Evolutionary conservation across 352 stramenopile species (phyloP).

Genomic region (Phytophthora hibernalis): DNA sequence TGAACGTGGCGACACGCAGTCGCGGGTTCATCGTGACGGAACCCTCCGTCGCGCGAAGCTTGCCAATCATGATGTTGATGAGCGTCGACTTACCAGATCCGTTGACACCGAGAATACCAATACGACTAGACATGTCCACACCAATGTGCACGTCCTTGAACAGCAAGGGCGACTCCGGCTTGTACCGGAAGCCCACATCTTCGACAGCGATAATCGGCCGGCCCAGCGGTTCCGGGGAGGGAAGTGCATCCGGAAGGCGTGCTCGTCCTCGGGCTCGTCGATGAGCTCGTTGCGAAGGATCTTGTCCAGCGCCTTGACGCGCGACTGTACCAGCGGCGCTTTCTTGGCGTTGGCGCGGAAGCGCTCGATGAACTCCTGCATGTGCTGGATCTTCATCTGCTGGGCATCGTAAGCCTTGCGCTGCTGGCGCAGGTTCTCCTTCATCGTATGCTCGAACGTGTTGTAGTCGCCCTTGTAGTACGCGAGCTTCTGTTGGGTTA

Average conservation of each 20-base stretch:
- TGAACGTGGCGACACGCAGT: conserved; percentile 96
- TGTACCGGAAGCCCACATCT: conserved; percentile 84
- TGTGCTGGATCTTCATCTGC: conserved; percentile 93
- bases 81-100: conserved; percentile 96
- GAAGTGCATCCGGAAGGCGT: conserved; percentile 95
- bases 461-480: conserved; percentile 97
- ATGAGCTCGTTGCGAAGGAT: conserved; percentile 90
- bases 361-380: conserved; percentile 98
- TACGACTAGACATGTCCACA: conserved; percentile 95
- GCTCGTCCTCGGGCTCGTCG: conserved; percentile 94
- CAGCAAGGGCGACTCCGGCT: conserved; percentile 58
- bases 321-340: conserved; percentile 95
- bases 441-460: conserved; percentile 94
- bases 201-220: conserved; percentile 96
- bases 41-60: conserved; percentile 87
- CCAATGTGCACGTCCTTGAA: conserved; percentile 96
- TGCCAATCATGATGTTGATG: conserved; percentile 97
- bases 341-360: conserved; percentile 97
- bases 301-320: conserved; percentile 94
- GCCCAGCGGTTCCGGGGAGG: conserved; percentile 94
- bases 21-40: conserved; percentile 92
- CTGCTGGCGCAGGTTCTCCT: conserved; percentile 94
- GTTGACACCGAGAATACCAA: conserved; percentile 94
- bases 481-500: conserved; percentile 92
- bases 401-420: conserved; percentile 90